Conservation (phyloP, 73 alveolate species). For the Symbiodinium natans region DNA sequence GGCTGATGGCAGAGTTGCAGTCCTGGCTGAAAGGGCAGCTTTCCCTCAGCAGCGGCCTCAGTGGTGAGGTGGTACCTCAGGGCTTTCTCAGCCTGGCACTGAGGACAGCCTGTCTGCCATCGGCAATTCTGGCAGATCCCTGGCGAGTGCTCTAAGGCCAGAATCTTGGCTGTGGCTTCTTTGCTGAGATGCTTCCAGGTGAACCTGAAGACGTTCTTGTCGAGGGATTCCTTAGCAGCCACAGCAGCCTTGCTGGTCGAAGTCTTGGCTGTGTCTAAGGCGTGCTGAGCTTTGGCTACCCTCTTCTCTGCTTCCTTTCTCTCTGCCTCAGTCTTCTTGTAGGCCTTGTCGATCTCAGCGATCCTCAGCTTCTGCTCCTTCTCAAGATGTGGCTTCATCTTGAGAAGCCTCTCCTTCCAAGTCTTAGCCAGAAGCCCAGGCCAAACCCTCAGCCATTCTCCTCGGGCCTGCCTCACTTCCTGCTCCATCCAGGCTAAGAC, state of each 20-base stretch:
- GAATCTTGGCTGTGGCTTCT: background rate
- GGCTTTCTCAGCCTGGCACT: too few species aligned
- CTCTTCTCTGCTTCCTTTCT: background rate
- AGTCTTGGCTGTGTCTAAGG: background rate
- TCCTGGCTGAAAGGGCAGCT: too few species aligned
- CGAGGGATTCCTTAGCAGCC: too few species aligned
- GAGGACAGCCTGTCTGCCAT: too few species aligned
- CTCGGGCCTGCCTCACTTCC: background rate
- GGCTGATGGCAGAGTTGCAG: too few species aligned
- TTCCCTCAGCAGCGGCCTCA: too few species aligned
- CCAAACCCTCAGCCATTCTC: background rate
- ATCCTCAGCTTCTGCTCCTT: background rate
- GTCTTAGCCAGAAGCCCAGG: background rate
- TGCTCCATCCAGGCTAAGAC: background rate
- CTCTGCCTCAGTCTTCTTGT: background rate
- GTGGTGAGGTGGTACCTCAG: too few species aligned
- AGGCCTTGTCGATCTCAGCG: too few species aligned
- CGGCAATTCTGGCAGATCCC: too few species aligned
- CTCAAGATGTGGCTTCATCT: background rate
- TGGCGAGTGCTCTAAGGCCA: background rate
- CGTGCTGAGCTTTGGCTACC: background rate
- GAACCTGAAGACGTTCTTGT: background rate
- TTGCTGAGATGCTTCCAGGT: background rate
- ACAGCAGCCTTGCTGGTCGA: too few species aligned
- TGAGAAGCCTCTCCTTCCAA: background rate